These are phyloP conservation scores for Pyrrhoderma noxium DNA, from an alignment of 1,284 basidiomycete species.

Conservation along the genomic window DNA sequence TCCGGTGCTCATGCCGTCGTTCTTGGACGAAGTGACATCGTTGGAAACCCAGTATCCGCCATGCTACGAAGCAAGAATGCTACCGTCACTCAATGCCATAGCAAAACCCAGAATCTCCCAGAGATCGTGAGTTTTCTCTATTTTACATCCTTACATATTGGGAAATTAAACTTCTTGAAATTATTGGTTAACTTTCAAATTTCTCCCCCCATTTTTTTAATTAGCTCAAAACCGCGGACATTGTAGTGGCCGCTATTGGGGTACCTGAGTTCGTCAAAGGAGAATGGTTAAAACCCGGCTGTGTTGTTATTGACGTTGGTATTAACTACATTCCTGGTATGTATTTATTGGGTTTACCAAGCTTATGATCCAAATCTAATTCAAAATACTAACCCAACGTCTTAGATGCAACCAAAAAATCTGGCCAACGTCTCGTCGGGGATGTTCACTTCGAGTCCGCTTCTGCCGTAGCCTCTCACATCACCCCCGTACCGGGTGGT, in stretches of 20 bases:
- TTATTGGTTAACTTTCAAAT: slow-evolving; percentile 11
- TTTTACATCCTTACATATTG: background rate
- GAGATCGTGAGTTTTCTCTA: slow-evolving; percentile 49
- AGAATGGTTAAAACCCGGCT: slow-evolving; percentile 93
- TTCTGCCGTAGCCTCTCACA: slow-evolving; percentile 71
- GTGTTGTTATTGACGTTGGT: slow-evolving; percentile 93
- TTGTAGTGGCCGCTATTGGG: slow-evolving; percentile 92
- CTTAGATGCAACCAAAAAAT: slow-evolving; percentile 84
- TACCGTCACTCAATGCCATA: slow-evolving; percentile 98
- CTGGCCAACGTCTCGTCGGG: slow-evolving; percentile 92
- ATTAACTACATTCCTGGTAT: slow-evolving; percentile 90
- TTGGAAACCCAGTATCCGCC: slow-evolving; percentile 90
- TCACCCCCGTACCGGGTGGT: slow-evolving; percentile 97
- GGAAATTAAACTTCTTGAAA: slow-evolving; percentile 7
- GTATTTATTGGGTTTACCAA: background rate
- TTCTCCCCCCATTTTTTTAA: slow-evolving; percentile 6
- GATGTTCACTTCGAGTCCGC: slow-evolving; percentile 89
- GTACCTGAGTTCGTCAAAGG: slow-evolving; percentile 87
- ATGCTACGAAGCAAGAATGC: slow-evolving; percentile 89
- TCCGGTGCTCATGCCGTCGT: slow-evolving; percentile 83
- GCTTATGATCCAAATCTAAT: slow-evolving; percentile 4
- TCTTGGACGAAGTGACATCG: slow-evolving; percentile 95
- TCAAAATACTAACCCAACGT: background rate
- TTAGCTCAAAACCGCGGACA: slow-evolving; percentile 81
- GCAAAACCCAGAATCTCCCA: slow-evolving; percentile 77